phyloP scores from a whole-genome alignment of 2,329 filamentous ascomycete genomes.

The Phyllosticta citriasiana region DNA sequence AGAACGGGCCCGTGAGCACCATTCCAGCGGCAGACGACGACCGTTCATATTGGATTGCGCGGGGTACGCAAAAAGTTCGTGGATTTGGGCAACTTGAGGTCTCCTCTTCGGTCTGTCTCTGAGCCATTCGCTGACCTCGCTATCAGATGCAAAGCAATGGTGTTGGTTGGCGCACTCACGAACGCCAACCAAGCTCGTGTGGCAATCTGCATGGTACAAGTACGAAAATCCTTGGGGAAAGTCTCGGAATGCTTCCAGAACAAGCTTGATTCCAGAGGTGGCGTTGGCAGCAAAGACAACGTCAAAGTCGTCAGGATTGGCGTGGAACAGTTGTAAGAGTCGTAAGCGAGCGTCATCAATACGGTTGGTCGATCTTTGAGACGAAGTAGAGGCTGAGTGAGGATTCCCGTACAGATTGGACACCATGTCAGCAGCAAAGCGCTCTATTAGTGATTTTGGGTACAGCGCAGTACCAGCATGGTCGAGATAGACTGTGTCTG shows the following conservation, averaged over 20 bases:
- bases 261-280: slow-evolving; percentile 81
- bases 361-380: slow-evolving; percentile 62
- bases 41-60: slow-evolving; percentile 94
- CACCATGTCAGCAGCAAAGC: slow-evolving; percentile 70
- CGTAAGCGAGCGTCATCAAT: slow-evolving; percentile 68
- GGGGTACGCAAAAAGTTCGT: slow-evolving; percentile 64
- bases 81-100: slow-evolving; percentile 12
- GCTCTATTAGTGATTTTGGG: slow-evolving; percentile 69
- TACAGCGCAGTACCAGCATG: slow-evolving; percentile 90
- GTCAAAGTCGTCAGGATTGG: slow-evolving; percentile 72
- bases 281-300: slow-evolving; percentile 88
- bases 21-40: slow-evolving; percentile 59
- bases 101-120: slow-evolving; percentile 21
- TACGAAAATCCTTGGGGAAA: slow-evolving; percentile 65
- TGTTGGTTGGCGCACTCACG: slow-evolving; percentile 57
- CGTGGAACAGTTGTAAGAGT: slow-evolving; percentile 67
- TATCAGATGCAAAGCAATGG: slow-evolving; percentile 55
- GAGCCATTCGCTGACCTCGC: slow-evolving; percentile 57
- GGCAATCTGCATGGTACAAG: slow-evolving; percentile 71
- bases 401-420: slow-evolving; percentile 79
- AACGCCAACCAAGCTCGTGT: slow-evolving; percentile 79
- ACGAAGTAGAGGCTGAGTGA: slow-evolving; percentile 75
- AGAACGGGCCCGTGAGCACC: slow-evolving; percentile 44
- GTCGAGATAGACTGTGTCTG: slow-evolving; percentile 77
- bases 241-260: slow-evolving; percentile 66